Evolutionary conservation across 306 rosid species (phyloP).

Genomic region (Trifolium subterraneum): DNA sequence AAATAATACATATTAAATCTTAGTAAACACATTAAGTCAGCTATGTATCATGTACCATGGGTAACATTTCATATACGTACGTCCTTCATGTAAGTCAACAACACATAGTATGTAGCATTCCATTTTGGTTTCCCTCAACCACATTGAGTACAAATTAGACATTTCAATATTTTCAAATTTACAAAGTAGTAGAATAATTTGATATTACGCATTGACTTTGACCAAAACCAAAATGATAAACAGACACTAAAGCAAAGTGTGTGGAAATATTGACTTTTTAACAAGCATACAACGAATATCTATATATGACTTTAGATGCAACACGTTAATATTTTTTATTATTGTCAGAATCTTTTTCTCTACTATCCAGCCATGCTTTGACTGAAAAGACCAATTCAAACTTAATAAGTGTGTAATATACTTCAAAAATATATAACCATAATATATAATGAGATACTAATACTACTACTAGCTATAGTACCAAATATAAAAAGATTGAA

Average conservation of each 20-base stretch:
- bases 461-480: not conserved
- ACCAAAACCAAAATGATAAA: constrained; percentile 27
- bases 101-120: too few species aligned
- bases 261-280: constrained; percentile 32
- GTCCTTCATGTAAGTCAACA: too few species aligned
- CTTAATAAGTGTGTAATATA: constrained; percentile 22
- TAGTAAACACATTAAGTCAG: too few species aligned
- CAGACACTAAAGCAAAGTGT: constrained; percentile 14
- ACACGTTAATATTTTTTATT: constrained; percentile 16
- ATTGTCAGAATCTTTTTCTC: constrained; percentile 13
- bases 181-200: not conserved
- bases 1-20: too few species aligned
- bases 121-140: not conserved
- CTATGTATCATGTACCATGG: too few species aligned
- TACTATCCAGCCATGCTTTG: constrained; percentile 44
- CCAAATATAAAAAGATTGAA: not conserved
- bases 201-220: constrained; percentile 41
- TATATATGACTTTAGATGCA: constrained; percentile 39
- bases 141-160: constrained; percentile 6
- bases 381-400: constrained; percentile 43
- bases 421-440: not conserved
- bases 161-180: not conserved
- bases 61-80: too few species aligned
- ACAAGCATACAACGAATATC: constrained; percentile 6
- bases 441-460: not conserved